Evolutionary conservation across 2,329 filamentous ascomycete species (phyloP), one percentile per base, ranked within the genome.

Genomic region (Colletotrichum spinosum): DNA sequence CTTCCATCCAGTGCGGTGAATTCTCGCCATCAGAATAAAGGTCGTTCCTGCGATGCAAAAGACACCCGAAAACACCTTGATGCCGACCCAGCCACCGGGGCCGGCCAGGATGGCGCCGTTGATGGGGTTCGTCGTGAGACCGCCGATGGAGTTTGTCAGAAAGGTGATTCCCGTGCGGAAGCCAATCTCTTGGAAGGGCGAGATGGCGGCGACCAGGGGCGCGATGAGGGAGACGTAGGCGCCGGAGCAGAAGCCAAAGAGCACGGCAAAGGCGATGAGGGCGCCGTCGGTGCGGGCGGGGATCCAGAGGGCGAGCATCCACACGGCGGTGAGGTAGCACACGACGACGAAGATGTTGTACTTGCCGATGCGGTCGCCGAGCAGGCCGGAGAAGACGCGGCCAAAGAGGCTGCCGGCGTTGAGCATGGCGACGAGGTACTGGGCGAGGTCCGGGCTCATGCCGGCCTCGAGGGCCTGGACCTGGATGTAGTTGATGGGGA

Each of bases 71-170:
- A 81, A 81, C 4, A 79, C 65, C 69, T 80, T 80, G 41, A 79
- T 70, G 3, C 75, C 76, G 0, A 72, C 50, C 72, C 75, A 80
- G 6, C 73, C 73, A 5, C 72, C 63, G 0, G 72, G 65, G 1
- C 50, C 65, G 0, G 74, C 68, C 2, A 80, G 54, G 50, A 80
- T 79, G 0, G 81, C 80, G 0, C 87, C 86, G 0, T 79, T 84
- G 68, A 89, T 87, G 0, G 88, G 87, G 60, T 80, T 85, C 0
- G 86, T 84, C 2, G 84, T 83, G 13, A 91, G 75, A 2, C 86
- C 86, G 0, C 83, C 83, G 41, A 91, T 75, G 2, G 84, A 82
- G 13, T 84, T 78, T n/a, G 86, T 73, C 3, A 83, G 81, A 70
- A 89, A 89, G 5, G 76, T 68, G 0, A 79, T 71, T 2, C 79